Evolutionary conservation across 108 stramenopile species (phyloP).

Genomic region (Skeletonema grethae): DNA sequence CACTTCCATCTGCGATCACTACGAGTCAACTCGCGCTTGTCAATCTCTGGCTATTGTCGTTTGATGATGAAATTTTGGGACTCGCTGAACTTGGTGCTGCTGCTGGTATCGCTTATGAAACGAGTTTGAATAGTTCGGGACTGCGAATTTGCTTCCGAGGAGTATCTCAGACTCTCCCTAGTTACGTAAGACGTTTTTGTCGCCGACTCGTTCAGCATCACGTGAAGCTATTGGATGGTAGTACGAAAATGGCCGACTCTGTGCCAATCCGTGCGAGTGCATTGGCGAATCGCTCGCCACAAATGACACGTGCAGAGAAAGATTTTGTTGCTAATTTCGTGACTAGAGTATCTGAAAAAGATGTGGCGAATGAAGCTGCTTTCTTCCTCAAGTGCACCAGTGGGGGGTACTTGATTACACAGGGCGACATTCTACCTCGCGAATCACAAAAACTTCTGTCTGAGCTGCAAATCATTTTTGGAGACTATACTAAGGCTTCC

Average conservation of each 20-base stretch:
- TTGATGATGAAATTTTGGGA: conserved; percentile 69
- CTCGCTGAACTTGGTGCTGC: conserved; percentile 76
- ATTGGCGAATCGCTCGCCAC: conserved; percentile 40
- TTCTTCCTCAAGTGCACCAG: conserved; percentile 43
- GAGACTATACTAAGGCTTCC: conserved; percentile 19
- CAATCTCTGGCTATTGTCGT: conserved; percentile 71
- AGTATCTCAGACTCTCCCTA: conserved; percentile 69
- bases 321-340: conserved; percentile 24
- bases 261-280: conserved; percentile 37
- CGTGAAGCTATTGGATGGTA: conserved; percentile 50
- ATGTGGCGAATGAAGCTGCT: conserved; percentile 48
- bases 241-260: conserved; percentile 44
- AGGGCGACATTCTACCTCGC: conserved; percentile 70
- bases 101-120: conserved; percentile 78
- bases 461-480: conserved; percentile 61
- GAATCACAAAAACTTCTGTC: conserved; percentile 51
- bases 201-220: conserved; percentile 71
- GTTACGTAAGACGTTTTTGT: conserved; percentile 69
- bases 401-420: conserved; percentile 55
- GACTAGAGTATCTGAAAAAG: conserved; percentile 42
- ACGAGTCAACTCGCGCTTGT: conserved; percentile 54
- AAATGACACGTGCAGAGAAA: conserved; percentile 48
- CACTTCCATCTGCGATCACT: conserved; percentile 62
- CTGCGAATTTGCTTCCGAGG: conserved; percentile 72
- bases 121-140: conserved; percentile 72